Evolutionary conservation across 495 filamentous ascomycete species (phyloP), one percentile per base, ranked within the genome.

Genomic region (Echria macrotheca): DNA sequence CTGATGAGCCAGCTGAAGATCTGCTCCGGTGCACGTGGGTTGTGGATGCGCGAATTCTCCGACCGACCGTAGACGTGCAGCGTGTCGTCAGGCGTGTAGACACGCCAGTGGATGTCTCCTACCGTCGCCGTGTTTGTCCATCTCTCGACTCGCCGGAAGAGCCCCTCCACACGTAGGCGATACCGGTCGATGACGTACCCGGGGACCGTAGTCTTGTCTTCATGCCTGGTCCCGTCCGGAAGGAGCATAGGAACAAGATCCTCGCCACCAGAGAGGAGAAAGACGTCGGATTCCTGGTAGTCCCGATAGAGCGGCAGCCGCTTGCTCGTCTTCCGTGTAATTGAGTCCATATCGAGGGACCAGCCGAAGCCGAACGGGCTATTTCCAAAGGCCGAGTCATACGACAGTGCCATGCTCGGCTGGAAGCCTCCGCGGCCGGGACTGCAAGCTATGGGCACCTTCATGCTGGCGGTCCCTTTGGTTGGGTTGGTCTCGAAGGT

Each of bases 351-450:
- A 4, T 18, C 28, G 8, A 65, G 25, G 3, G 47, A n/a, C 69
- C 69, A 72, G 0, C 69, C 68, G 7, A 67, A 36, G 1, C 69
- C 69, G 44, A 69, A 69, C 6, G 56, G 39, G 8, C 69, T 57
- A 44, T 69, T 69, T 1, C 64, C 61, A 12, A 1, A 7, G 11
- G 64, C 58, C 12, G 60, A 63, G 18, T 58, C 26, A 46, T 71
- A 71, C 7, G 10, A 4, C 1, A 71, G 50, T 0, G n/a, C 21
- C 4, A 69, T 28, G 5, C 18, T 7, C 31, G 57, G 33, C 0
- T 19, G 19, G 5, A 44, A 32, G 7, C 37, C 9, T 10, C 19
- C 12, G 3, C 53, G 31, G 24, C 29, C 38, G 14, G 21, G 38
- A n/a, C 3, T 22, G n/a, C 9, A 10, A 41, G 18, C n/a, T 12